Base-by-base conservation (phyloP, 2,329 filamentous ascomycete species). In the Emergomyces orientalis region DNA sequence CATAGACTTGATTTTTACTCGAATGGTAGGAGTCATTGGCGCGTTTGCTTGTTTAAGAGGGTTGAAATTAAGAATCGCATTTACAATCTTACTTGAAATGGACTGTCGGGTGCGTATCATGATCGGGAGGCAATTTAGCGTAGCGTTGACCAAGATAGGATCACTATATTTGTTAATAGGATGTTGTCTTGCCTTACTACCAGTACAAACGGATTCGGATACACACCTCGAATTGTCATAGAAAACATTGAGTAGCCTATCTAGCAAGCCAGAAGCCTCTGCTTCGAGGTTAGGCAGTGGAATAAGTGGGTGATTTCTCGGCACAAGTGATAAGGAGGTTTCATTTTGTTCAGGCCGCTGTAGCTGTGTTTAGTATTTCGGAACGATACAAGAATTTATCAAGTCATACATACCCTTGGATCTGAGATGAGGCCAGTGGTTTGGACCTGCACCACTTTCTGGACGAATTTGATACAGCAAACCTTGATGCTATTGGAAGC, bases 391-490 rank as follows among this genome's bases (percentile, higher is more conserved):
- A 49, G 34, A 34, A 9, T 62, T 34, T 60, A 22, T 25, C 54
- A 27, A 41, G 37, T 9, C 22, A 55, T 54, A 79, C 84, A 75
- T 84, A 96, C 90, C 79, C 90, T 86, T 68, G 89, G 88, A 72
- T 97, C 93, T 62, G 86, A 81, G 68, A 90, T 89, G 63, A 88
- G 79, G 56, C 90, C 90, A n/a, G 88, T 86, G 13, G 91, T 97
- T 76, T 99, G 93, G 22, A 91, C 90, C 67, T 97, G 84, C 54
- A 99, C 89, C 54, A 97, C 90, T 66, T 90, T 87, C 78, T 99
- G 93, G 45, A 91, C 88, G 75, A 99, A 99, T 76, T 99, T 99
- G 82, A 97, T 88, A 79, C 94, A 97, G 80, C 91, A 96, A 74
- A 97, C 88, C 70, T 88, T 88, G 66, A 97, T 85, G 2, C 90